Percentiles rank a stretch among this genome's conserved stretches.
Evolutionary conservation across 257 asterid genomes (phyloP).

Genomic region (Fraxinus excelsior): DNA sequence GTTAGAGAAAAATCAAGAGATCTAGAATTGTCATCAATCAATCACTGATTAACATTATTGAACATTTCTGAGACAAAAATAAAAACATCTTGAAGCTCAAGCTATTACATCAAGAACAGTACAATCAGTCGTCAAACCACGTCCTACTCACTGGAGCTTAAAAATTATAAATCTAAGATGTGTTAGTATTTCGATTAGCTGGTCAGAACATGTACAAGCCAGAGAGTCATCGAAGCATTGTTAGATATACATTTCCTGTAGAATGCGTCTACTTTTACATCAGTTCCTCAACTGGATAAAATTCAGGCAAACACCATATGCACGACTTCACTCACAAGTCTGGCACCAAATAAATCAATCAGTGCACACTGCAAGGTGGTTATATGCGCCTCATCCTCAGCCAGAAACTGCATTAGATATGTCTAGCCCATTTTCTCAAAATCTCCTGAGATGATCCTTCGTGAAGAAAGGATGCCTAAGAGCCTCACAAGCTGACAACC

Average conservation of each 20-base stretch:
- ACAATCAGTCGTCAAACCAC: neutral
- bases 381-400: neutral
- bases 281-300: neutral
- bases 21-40: neutral
- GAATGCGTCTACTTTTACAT: neutral
- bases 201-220: neutral
- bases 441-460: conserved; percentile 48
- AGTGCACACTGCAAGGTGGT: too few species aligned
- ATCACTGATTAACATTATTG: neutral
- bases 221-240: neutral
- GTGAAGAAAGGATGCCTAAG: conserved; percentile 75
- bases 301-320: neutral
- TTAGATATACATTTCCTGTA: neutral
- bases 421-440: neutral
- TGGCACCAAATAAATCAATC: too few species aligned
- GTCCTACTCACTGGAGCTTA: neutral
- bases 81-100: neutral
- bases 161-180: neutral
- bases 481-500: conserved; percentile 78
- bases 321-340: neutral
- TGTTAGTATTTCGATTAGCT: neutral
- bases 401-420: neutral
- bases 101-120: neutral
- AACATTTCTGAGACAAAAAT: neutral
- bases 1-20: neutral